Percentiles rank a stretch among this genome's conserved stretches.
phyloP scores from a whole-genome alignment of 768 basidiomycete species.

The Lactifluus volemus region DNA sequence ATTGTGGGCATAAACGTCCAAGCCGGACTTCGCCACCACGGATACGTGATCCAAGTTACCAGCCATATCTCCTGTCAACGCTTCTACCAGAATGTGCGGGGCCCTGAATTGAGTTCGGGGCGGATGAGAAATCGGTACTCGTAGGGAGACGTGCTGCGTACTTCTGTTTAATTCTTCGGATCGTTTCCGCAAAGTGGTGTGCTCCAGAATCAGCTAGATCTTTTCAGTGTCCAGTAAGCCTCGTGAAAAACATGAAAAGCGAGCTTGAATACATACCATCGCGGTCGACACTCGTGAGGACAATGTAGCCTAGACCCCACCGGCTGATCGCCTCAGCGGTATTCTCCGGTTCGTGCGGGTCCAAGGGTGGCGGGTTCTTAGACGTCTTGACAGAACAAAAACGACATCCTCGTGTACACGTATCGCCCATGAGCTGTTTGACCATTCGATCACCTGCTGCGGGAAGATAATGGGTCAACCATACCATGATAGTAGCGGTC shows the following conservation, averaged over 20 bases:
- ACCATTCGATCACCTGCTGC: neutral
- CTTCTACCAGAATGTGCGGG: conserved; percentile 92
- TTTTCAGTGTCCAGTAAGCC: conserved; percentile 26
- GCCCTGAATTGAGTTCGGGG: conserved; percentile 43
- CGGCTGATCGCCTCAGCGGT: conserved; percentile 97
- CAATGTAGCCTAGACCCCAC: conserved; percentile 98
- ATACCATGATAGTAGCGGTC: conserved; percentile 97
- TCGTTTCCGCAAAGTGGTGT: conserved; percentile 92
- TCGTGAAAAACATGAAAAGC: neutral
- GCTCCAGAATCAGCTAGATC: conserved; percentile 91
- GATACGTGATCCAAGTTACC: conserved; percentile 69
- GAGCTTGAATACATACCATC: conserved; percentile 55
- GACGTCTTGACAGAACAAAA: conserved; percentile 98
- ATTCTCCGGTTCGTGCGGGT: conserved; percentile 95
- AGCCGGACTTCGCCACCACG: conserved; percentile 80
- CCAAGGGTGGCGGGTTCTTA: conserved; percentile 75
- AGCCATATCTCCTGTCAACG: conserved; percentile 90
- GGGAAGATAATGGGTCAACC: conserved; percentile 14
- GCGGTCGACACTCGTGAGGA: conserved; percentile 91
- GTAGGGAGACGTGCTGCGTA: conserved; percentile 26
- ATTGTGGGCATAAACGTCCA: conserved; percentile 98
- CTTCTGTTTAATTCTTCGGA: conserved; percentile 94
- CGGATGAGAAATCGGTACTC: neutral
- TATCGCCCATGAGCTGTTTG: conserved; percentile 92
- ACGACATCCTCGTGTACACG: conserved; percentile 94